Evolutionary conservation across 2,329 filamentous ascomycete species (phyloP), one percentile per base, ranked within the genome.

Genomic region (Alternaria postmessia): DNA sequence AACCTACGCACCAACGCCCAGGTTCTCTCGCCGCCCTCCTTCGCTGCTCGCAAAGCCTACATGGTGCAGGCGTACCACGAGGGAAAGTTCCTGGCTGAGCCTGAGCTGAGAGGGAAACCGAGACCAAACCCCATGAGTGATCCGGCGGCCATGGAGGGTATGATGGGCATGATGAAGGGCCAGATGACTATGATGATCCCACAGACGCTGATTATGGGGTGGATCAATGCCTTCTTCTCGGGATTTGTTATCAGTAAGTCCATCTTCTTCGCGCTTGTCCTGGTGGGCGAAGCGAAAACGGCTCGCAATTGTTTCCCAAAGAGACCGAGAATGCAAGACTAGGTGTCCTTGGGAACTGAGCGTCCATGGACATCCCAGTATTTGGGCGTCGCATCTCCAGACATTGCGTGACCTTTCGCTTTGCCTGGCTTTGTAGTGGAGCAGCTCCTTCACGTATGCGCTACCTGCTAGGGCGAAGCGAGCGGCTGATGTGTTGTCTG

Each of bases 101-200:
- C 93, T 2, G 92, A 95, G 55, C 88, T 85, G 73, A 89, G 91
- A 75, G 94, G 94, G 53, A 92, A 97, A 81, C 91, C 93, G 3
- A 90, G 93, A 20, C 88, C 92, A 38, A 99, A 98, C 81, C 95
- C 95, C 4, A 93, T 99, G 88, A 92, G 91, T 11, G 95, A 99
- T 78, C 96, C 96, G 22, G 91, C 91, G 48, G 93, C 92, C 59
- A 99, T 99, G 95, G 96, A 99, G 77, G 94, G 94, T 69, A 99
- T 99, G 95, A 99, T 99, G 95, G 94, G 95, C 69, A 97, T 97
- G 93, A 96, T 99, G 92, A 99, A 99, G 87, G 94, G 94, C 59
- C 97, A 99, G 78, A 97, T 99, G 91, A 94, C 95, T 66, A 99
- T 98, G 95, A 98, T 99, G 84, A 93, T 99, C 59, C 95, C 95